Base-by-base conservation (phyloP, 2,329 filamentous ascomycete genomes). In the Magnaporthiopsis rhizophila region DNA sequence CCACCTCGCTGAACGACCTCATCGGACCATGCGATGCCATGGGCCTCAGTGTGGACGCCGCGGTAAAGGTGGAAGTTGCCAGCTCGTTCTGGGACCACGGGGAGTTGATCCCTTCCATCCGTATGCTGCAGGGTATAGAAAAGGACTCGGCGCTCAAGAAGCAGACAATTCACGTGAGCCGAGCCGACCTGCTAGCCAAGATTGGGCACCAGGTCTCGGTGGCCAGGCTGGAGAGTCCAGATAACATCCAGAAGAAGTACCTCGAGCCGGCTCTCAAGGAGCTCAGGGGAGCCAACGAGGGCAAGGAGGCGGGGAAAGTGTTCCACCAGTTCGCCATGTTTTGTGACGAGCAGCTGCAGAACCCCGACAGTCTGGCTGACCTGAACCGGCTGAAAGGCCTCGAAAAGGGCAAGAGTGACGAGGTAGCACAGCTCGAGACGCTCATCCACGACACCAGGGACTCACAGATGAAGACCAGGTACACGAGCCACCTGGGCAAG, bases 281-380 rank as follows among this genome's bases (percentile, higher is more conserved):
- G 71, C 80, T 99, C 9, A 89, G 86, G 69, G 87, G 87, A 1
- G 83, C 84, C 59, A 83, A 78, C 6, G 82, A 87, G 63, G 89
- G 90, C 1, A 81, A 83, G 59, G 90, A 94, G 66, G 90, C 93
- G 2, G 92, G 93, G 1, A 84, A 91, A 68, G 95, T 98, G 0
- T 97, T 92, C 71, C 92, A 97, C 73, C 91, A 96, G 70, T 98
- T 98, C 74, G 95, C 96, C 32, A 85, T 88, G 62, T 99, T 99
- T 73, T 99, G 96, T 71, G 94, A 99, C 73, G 88, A 92, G 71
- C 95, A 99, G 73, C 81, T 99, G 12, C 90, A 97, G 70, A 94
- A 94, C 71, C 85, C 89, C 0, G 92, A 96, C 69, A 87, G 89
- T 45, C 78, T 93, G 1, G 92, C 96, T 73, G 95, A 99, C 70